phyloP scores from a whole-genome alignment of 2,329 filamentous ascomycete genomes.

The Lasiodiplodia sp. region DNA sequence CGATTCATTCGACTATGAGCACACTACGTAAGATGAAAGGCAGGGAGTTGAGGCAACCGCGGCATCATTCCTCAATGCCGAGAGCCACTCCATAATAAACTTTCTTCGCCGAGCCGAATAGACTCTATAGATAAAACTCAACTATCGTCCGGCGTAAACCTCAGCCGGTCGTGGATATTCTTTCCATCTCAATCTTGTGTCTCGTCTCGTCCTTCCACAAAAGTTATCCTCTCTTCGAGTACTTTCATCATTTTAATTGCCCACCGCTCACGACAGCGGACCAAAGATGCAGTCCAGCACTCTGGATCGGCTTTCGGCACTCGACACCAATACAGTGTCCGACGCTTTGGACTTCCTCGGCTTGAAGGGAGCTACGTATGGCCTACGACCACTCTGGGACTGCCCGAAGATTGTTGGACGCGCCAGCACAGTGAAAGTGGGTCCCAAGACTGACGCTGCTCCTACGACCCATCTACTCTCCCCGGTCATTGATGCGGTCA shows the following conservation, averaged over 20 bases:
- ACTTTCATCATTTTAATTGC: not conserved
- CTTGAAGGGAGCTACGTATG: not conserved
- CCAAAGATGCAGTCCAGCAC: not conserved
- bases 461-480: not conserved
- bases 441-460: not conserved
- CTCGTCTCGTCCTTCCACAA: not conserved
- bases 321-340: not conserved
- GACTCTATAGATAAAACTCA: not conserved
- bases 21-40: not conserved
- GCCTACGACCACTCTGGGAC: not conserved
- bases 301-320: not conserved
- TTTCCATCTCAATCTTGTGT: not conserved
- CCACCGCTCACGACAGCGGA: not conserved
- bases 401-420: slow-evolving; percentile 1
- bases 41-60: not conserved
- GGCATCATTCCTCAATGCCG: not conserved
- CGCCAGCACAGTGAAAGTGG: not conserved
- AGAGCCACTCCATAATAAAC: not conserved
- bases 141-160: not conserved
- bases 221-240: not conserved
- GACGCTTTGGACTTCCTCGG: slow-evolving; percentile 1
- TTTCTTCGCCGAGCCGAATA: not conserved
- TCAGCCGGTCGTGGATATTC: not conserved
- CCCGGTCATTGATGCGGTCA: not conserved
- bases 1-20: too few species aligned